Percentiles rank a stretch among this genome's conserved stretches.
Evolutionary conservation across 2,329 filamentous ascomycete species (phyloP).

Genomic region (Trichoderma guizhouense): DNA sequence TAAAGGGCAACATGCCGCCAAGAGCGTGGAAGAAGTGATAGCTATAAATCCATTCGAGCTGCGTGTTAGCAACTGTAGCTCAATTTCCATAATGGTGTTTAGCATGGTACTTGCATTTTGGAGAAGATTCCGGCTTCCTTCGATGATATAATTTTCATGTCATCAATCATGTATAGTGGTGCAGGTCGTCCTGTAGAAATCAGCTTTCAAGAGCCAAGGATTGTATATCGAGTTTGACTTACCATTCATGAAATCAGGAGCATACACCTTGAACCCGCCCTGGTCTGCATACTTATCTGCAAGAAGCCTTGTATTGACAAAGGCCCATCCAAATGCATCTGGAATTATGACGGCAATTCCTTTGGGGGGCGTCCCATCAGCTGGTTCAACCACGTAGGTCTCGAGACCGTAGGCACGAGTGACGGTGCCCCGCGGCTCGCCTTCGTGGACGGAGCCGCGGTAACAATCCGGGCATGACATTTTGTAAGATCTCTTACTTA

Average conservation of each 20-base stretch:
- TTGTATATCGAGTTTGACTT: background rate
- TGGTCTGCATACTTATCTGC: conserved; percentile 53
- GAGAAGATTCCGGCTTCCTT: background rate
- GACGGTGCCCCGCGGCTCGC: conserved; percentile 42
- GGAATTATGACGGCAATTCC: conserved; percentile 53
- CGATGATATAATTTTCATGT: conserved; percentile 23
- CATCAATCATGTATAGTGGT: conserved; percentile 31
- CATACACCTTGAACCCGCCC: conserved; percentile 47
- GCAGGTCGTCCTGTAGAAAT: conserved; percentile 28
- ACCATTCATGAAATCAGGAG: conserved; percentile 55
- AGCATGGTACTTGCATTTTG: background rate
- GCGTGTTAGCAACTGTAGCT: background rate
- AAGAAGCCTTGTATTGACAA: conserved; percentile 50
- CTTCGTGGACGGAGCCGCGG: conserved; percentile 43
- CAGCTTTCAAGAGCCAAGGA: background rate
- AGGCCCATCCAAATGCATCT: conserved; percentile 54
- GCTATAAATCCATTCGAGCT: conserved; percentile 18
- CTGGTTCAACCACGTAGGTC: conserved; percentile 44
- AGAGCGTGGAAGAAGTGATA: conserved; percentile 28
- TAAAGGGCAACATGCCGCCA: conserved; percentile 30
- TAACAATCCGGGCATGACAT: conserved; percentile 45
- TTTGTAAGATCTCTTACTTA: background rate
- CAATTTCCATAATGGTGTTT: background rate
- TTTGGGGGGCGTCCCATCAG: conserved; percentile 31
- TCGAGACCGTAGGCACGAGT: conserved; percentile 46